phyloP scores from a whole-genome alignment of 495 filamentous ascomycete species.

The Penicillium arizonense region DNA sequence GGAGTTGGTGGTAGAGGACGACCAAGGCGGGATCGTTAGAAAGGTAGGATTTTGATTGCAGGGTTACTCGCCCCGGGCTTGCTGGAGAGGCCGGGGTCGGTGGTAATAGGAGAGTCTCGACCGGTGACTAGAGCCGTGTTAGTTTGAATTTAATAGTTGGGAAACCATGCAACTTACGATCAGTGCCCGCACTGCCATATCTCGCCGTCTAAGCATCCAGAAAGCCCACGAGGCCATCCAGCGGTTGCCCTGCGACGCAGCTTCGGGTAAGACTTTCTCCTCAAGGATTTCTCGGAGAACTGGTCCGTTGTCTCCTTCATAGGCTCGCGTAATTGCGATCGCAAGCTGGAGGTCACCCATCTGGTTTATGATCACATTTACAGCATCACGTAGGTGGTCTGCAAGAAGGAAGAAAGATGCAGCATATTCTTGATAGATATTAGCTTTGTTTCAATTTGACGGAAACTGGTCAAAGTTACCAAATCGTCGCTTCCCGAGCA shows the following conservation, averaged over 20 bases:
- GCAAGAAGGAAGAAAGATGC: constrained; percentile 95
- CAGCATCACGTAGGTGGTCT: constrained; percentile 79
- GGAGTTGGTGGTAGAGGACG: constrained; percentile 81
- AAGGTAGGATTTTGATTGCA: constrained; percentile 74
- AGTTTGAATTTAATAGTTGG: background rate
- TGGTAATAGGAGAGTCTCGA: constrained; percentile 62
- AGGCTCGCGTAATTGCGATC: constrained; percentile 82
- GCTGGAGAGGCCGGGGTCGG: constrained; percentile 44
- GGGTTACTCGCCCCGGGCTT: constrained; percentile 41
- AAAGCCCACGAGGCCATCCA: constrained; percentile 97
- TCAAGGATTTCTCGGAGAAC: constrained; percentile 72
- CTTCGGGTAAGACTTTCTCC: constrained; percentile 75
- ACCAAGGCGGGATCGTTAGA: constrained; percentile 88
- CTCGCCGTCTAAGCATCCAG: constrained; percentile 81
- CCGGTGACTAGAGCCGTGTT: constrained; percentile 59
- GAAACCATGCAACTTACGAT: constrained; percentile 42
- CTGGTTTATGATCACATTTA: constrained; percentile 79
- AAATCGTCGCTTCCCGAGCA: constrained; percentile 88
- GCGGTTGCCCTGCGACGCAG: constrained; percentile 77
- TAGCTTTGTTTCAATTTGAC: background rate
- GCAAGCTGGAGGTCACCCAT: constrained; percentile 87
- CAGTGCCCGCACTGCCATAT: constrained; percentile 84
- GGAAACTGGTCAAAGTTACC: constrained; percentile 39
- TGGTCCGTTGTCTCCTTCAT: constrained; percentile 81
- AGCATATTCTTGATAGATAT: constrained; percentile 69